These are phyloP conservation scores for Rhizopus arrhizus DNA, from an alignment of 371 early-diverging fungal species.

Conservation along the genomic window DNA sequence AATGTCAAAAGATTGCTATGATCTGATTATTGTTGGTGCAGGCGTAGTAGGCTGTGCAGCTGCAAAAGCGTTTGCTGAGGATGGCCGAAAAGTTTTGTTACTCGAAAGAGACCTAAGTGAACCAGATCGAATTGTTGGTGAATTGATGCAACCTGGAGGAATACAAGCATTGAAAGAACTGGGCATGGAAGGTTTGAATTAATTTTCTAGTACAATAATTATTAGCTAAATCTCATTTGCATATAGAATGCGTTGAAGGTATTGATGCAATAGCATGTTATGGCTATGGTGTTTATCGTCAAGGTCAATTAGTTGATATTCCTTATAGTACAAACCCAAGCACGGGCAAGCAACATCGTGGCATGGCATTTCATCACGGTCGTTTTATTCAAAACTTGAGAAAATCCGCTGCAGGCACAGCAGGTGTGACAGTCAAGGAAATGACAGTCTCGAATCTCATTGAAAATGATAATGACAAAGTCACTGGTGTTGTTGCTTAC, in stretches of 20 bases:
- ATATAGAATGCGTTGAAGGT: slow-evolving; percentile 67
- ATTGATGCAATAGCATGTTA: slow-evolving; percentile 81
- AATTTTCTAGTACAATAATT: too few relatives aligned
- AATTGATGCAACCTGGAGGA: slow-evolving; percentile 94
- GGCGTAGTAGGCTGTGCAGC: slow-evolving; percentile 89
- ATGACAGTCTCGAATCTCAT: slow-evolving; percentile 69
- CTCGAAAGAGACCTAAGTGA: slow-evolving; percentile 85
- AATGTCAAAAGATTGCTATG: slow-evolving; percentile 40
- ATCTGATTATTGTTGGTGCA: slow-evolving; percentile 87
- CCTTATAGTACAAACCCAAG: slow-evolving; percentile 53
- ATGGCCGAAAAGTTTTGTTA: slow-evolving; percentile 73
- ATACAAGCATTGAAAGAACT: slow-evolving; percentile 75
- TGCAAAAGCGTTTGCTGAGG: slow-evolving; percentile 73
- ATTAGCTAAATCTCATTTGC: too few relatives aligned
- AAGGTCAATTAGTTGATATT: slow-evolving; percentile 55
- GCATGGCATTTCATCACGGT: slow-evolving; percentile 89
- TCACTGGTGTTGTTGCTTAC: slow-evolving; percentile 55
- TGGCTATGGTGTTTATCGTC: slow-evolving; percentile 78
- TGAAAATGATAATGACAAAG: slow-evolving; percentile 45
- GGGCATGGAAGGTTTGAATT: slow-evolving; percentile 65
- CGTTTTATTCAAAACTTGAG: slow-evolving; percentile 85
- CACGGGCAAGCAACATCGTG: slow-evolving; percentile 47
- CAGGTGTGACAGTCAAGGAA: slow-evolving; percentile 75
- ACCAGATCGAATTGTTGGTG: slow-evolving; percentile 96
- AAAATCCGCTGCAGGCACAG: slow-evolving; percentile 54